Evolutionary conservation across 352 stramenopile species (phyloP).

Genomic region (Albugo candida): DNA sequence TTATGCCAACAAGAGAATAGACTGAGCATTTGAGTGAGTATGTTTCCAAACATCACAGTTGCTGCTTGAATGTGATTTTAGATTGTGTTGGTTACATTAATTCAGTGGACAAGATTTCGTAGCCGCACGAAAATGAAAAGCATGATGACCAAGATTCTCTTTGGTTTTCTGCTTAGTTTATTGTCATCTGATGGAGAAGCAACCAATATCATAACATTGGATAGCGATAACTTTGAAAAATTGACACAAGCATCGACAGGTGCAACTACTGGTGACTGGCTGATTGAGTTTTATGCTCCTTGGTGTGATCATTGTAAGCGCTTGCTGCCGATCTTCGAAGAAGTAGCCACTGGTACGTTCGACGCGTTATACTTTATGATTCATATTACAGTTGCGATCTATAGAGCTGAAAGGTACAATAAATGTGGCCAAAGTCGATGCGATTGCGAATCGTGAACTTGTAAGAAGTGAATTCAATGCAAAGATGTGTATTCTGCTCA

Average conservation of each 20-base stretch:
- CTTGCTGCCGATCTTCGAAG: slow-evolving; percentile 46
- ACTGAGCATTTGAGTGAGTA: too few relatives aligned
- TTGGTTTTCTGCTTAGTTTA: too few relatives aligned
- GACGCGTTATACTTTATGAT: slow-evolving; percentile 4
- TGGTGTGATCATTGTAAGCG: slow-evolving; percentile 51
- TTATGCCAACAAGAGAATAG: too few relatives aligned
- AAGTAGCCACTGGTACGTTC: slow-evolving; percentile 36
- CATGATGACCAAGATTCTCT: too few relatives aligned
- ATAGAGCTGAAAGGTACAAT: slow-evolving; percentile 62
- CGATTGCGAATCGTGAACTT: slow-evolving; percentile 47
- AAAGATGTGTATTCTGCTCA: background rate
- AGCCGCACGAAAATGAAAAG: too few relatives aligned
- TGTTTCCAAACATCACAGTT: too few relatives aligned
- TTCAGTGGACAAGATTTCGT: too few relatives aligned
- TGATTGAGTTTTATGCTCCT: slow-evolving; percentile 68
- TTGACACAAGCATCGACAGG: slow-evolving; percentile 78
- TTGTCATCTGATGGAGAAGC: background rate
- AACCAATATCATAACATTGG: slow-evolving; percentile 45
- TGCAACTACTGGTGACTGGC: slow-evolving; percentile 83
- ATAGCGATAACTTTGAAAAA: slow-evolving; percentile 68
- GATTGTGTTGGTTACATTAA: too few relatives aligned
- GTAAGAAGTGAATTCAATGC: slow-evolving; percentile 4
- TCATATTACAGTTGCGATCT: background rate
- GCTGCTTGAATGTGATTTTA: too few relatives aligned
- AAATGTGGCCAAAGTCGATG: slow-evolving; percentile 84